Percentiles rank a stretch among this genome's conserved stretches.
Conservation (phyloP, 139 green algal genomes). For the Coelastrella sp. region DNA sequence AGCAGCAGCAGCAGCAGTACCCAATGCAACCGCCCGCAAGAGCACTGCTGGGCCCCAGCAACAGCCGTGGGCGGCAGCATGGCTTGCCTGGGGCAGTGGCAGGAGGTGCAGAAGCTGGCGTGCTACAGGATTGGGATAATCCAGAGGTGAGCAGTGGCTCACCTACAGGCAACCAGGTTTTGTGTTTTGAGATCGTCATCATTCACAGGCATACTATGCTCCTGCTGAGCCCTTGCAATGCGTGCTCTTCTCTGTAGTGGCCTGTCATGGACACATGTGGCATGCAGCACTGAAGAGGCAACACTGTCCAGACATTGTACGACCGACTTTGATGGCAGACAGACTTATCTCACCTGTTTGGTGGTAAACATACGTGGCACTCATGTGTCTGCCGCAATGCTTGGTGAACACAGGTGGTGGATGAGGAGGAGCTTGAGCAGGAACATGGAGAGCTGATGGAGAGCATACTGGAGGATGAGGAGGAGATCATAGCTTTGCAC, state of each 20-base stretch:
- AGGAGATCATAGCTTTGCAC: slow-evolving; percentile 91
- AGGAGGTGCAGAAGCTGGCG: slow-evolving; percentile 26
- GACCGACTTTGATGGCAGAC: too few relatives aligned
- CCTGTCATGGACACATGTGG: too few relatives aligned
- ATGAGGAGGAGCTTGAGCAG: slow-evolving; percentile 40
- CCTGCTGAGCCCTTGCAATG: too few relatives aligned
- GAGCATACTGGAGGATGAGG: slow-evolving; percentile 88
- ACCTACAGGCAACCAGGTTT: background rate
- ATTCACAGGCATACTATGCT: too few relatives aligned
- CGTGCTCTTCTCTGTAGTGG: too few relatives aligned
- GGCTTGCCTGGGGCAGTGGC: slow-evolving; percentile 18
- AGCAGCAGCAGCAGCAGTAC: slow-evolving; percentile 20
- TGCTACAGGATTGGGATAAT: slow-evolving; percentile 18
- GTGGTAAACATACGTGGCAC: too few relatives aligned
- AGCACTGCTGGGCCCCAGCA: background rate
- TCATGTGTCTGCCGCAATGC: too few relatives aligned
- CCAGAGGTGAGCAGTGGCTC: background rate
- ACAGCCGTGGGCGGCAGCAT: slow-evolving; percentile 26
- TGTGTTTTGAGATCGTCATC: too few relatives aligned
- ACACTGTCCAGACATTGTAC: too few relatives aligned
- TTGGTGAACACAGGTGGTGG: slow-evolving; percentile 9
- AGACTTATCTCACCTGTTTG: too few relatives aligned
- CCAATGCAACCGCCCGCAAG: background rate
- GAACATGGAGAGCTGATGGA: slow-evolving; percentile 77
- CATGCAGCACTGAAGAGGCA: too few relatives aligned